Percentiles rank a stretch among this genome's conserved stretches.
phyloP scores from a whole-genome alignment of 2,329 filamentous ascomycete species.

The Fusarium devonianum region DNA sequence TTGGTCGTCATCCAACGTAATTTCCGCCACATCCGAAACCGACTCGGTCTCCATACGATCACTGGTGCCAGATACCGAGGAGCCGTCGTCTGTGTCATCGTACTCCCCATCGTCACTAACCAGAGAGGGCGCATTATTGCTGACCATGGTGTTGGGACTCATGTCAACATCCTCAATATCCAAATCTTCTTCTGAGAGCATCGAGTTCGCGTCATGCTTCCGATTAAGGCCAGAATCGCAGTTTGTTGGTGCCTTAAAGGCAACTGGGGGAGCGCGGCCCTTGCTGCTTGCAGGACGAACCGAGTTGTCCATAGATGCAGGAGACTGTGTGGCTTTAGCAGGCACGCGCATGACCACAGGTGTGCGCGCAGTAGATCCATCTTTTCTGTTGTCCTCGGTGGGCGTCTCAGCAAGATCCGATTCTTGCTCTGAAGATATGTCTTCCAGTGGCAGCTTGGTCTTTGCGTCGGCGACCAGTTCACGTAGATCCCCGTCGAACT shows the following conservation, averaged over 20 bases:
- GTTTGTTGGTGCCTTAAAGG: slow-evolving; percentile 49
- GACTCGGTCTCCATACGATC: slow-evolving; percentile 66
- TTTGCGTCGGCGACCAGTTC: slow-evolving; percentile 67
- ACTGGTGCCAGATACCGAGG: slow-evolving; percentile 64
- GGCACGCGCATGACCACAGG: slow-evolving; percentile 65
- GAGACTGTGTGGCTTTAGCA: slow-evolving; percentile 62
- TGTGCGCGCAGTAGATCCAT: slow-evolving; percentile 41
- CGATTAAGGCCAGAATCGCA: slow-evolving; percentile 29
- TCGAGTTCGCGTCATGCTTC: slow-evolving; percentile 32
- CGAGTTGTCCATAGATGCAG: slow-evolving; percentile 51
- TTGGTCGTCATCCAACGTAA: slow-evolving; percentile 66
- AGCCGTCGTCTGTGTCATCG: slow-evolving; percentile 73
- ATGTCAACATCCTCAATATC: slow-evolving; percentile 67
- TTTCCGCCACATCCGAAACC: slow-evolving; percentile 67
- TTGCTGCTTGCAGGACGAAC: slow-evolving; percentile 66
- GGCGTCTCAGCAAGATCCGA: slow-evolving; percentile 50
- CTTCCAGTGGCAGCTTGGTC: slow-evolving; percentile 59
- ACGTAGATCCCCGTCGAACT: slow-evolving; percentile 66
- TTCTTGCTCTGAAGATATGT: slow-evolving; percentile 62
- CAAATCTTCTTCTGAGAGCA: slow-evolving; percentile 54
- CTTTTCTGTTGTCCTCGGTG: slow-evolving; percentile 14
- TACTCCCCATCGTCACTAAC: slow-evolving; percentile 84
- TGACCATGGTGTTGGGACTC: slow-evolving; percentile 73
- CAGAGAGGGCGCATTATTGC: slow-evolving; percentile 79
- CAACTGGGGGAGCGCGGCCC: slow-evolving; percentile 52